These are phyloP conservation scores for Pythium apleroticum DNA, from an alignment of 352 stramenopile species.

Conservation along the genomic window DNA sequence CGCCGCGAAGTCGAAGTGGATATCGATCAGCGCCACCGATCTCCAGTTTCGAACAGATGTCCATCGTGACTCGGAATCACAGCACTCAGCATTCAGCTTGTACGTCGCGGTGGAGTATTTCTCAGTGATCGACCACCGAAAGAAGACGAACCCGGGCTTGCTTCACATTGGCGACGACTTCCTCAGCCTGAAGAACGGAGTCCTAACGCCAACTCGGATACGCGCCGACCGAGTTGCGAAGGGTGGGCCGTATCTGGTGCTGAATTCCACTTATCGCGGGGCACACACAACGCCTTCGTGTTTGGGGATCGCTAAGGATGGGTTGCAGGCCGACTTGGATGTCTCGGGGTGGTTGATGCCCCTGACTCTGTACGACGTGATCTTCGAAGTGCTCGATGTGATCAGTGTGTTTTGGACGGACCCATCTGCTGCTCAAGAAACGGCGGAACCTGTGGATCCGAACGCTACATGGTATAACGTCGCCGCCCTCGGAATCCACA, in stretches of 20 bases:
- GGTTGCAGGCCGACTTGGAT: constrained; percentile 60
- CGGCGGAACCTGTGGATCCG: constrained; percentile 6
- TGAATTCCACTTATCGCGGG: constrained; percentile 72
- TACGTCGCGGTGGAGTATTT: constrained; percentile 61
- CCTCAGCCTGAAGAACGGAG: constrained; percentile 73
- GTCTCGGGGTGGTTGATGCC: constrained; percentile 81
- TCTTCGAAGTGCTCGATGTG: constrained; percentile 76
- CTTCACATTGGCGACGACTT: constrained; percentile 86
- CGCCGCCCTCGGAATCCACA: constrained; percentile 63
- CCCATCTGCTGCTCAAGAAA: constrained; percentile 18
- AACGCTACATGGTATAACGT: constrained; percentile 58
- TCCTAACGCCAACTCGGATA: constrained; percentile 68
- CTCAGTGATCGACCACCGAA: constrained; percentile 65
- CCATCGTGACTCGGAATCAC: constrained; percentile 59
- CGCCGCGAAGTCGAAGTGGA: constrained; percentile 61
- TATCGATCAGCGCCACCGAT: constrained; percentile 67
- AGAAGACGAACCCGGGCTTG: constrained; percentile 68
- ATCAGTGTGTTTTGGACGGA: constrained; percentile 70
- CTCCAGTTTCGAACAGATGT: constrained; percentile 64
- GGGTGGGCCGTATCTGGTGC: constrained; percentile 48
- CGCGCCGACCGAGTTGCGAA: constrained; percentile 55
- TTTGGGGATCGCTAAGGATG: constrained; percentile 58
- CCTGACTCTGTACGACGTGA: constrained; percentile 61
- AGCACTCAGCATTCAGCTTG: constrained; percentile 61
- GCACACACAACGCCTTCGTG: constrained; percentile 34